Evolutionary conservation across 176 grass and related monocot genomes (phyloP), one percentile per base, ranked within the genome.

Genomic region (Saccharum spontaneum): DNA sequence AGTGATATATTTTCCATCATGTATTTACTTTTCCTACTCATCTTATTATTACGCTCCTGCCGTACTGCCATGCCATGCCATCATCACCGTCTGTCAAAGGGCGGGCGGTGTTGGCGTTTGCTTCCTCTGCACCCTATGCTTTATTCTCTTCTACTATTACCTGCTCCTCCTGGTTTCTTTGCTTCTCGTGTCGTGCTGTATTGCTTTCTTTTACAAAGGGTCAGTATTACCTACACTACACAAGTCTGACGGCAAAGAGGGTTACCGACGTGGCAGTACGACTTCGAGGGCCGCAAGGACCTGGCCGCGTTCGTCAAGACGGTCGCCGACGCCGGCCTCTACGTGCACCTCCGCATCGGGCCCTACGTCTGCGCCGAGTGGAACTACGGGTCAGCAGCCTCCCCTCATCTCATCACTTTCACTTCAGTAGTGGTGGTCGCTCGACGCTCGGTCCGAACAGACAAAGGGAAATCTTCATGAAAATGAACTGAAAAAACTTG

Each of bases 261-360:
- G 10, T 49, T 14, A 55, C 41, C 46, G 10, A 67, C 85, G 45
- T 33, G 49, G 86, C 91, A 99, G 97, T 99, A 99, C 88, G 93
- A 99, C 79, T 99, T 99, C 86, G 93, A 92, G 73, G 97, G 97
- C 20, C 95, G 97, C 81, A 99, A 99, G 89, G 97, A 99, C 79
- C 82, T 99, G 54, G 93, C 86, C 68, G 86, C 65, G 66, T 99
- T 99, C 75, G 88, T 99, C 48, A 95, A 92, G 87, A 79, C 93
- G 34, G 90, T 95, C 61, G 97, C 93, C n/a, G 90, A 82, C 78
- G 97, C 97, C 38, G 97, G 91, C 75, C 93, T 99, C 84, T 96
- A 89, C 85, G 93, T 89, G 75, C 97, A 98, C 92, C 97, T 98
- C 83, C 88, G 97, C 71, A 98, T 98, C 73, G 97, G 97, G 0